Evolutionary conservation across 1,139 yeast genomes (phyloP).

Genomic region (Nakaseomyces uthaithaninus): DNA sequence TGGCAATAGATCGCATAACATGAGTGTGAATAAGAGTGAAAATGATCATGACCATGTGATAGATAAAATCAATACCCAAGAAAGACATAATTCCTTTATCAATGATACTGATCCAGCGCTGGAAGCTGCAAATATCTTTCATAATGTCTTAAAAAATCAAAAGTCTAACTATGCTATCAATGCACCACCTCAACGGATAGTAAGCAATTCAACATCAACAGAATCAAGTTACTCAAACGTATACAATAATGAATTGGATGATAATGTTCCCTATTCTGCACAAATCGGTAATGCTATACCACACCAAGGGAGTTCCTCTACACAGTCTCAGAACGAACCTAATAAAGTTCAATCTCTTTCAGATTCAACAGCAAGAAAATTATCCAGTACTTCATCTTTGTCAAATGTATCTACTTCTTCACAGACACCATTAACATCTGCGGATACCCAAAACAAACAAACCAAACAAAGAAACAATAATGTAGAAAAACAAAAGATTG

Average conservation of each 20-base stretch:
- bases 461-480: neutral
- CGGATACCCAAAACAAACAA: neutral
- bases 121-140: slow-evolving; percentile 24
- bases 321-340: neutral
- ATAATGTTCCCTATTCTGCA: neutral
- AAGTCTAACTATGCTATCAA: slow-evolving; percentile 18
- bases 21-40: slow-evolving; percentile 2
- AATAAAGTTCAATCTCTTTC: neutral
- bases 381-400: slow-evolving; percentile 1
- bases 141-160: slow-evolving; percentile 22
- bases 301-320: neutral
- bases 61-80: neutral
- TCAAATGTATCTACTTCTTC: slow-evolving; percentile 4
- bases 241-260: slow-evolving; percentile 2
- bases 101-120: slow-evolving; percentile 23
- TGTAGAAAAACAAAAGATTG: neutral
- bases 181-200: slow-evolving; percentile 4
- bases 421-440: neutral
- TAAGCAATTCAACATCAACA: slow-evolving; percentile 1
- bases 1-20: neutral
- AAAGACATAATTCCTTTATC: slow-evolving; percentile 7
- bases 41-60: slow-evolving; percentile 5
- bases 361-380: neutral
- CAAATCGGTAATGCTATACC: neutral
- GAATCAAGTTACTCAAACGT: slow-evolving; percentile 2